phyloP scores from a whole-genome alignment of 1,139 yeast genomes.

The Hyphopichia fennica region DNA sequence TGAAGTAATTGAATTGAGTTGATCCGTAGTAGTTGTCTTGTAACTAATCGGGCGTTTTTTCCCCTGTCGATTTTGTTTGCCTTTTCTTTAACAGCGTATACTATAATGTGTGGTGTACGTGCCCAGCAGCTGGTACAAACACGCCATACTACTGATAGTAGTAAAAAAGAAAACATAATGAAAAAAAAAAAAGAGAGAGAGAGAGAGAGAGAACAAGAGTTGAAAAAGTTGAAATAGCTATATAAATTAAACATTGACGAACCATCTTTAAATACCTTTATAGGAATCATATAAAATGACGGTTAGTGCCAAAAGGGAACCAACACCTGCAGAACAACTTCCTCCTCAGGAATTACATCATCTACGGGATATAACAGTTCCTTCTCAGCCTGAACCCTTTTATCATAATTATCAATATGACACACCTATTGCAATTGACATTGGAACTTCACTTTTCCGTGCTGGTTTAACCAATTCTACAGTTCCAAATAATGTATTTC shows the following conservation, averaged over 20 bases:
- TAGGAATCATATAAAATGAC: too few relatives aligned
- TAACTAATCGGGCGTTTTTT: background rate
- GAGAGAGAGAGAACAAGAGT: background rate
- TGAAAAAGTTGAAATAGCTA: too few relatives aligned
- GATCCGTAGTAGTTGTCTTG: too few relatives aligned
- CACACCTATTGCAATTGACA: slow-evolving; percentile 77
- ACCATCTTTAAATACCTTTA: too few relatives aligned
- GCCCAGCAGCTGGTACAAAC: background rate
- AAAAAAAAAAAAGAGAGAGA: background rate
- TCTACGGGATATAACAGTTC: slow-evolving; percentile 46
- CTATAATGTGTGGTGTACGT: background rate
- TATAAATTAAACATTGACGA: too few relatives aligned
- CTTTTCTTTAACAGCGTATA: background rate
- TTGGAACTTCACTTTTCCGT: slow-evolving; percentile 71
- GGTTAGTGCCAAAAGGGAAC: background rate
- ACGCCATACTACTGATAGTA: background rate
- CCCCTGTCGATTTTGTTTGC: background rate
- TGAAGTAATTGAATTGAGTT: too few relatives aligned
- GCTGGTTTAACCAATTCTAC: slow-evolving; percentile 63
- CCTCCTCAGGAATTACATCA: slow-evolving; percentile 55
- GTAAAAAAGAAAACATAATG: background rate
- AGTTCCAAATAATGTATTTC: slow-evolving; percentile 66
- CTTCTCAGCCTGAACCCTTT: slow-evolving; percentile 49
- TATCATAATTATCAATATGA: slow-evolving; percentile 50
- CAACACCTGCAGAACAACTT: slow-evolving; percentile 9